Evolutionary conservation across 2,329 filamentous ascomycete genomes (phyloP), one percentile per base, ranked within the genome.

Genomic region (Didymella glomerata): DNA sequence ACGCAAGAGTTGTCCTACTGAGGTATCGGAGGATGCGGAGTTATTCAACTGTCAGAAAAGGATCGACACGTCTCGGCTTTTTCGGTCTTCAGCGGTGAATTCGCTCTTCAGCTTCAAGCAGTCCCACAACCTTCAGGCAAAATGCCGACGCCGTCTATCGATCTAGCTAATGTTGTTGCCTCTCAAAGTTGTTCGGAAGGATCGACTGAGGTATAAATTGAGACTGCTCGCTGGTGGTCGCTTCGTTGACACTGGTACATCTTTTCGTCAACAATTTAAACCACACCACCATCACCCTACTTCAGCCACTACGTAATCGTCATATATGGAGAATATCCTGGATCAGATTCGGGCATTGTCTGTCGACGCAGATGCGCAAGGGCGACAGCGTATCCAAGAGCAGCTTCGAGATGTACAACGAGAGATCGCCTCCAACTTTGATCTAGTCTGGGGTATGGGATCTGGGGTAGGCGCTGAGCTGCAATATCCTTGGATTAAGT

Each of bases 381-480:
- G 61, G 42, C 65, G 66, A 42, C 63, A 66, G 36, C 48, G 59
- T 9, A 66, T 73, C 25, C 68, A 72, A 27, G 57, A 65, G 28
- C 65, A 70, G 38, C 60, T 74, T 16, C 64, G 70, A 11, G 67
- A 73, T 14, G 58, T 74, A 9, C 68, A 72, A 38, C 51, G 47
- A 13, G 71, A 72, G 11, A 51, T 75, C 2, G 67, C 66, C 24
- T 64, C 61, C 10, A 65, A 68, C 13, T 73, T 68, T 60, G 69
- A 74, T 36, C 49, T 70, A 8, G 40, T 68, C 2, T 62, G 68
- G 45, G 28, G 69, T 8, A 20, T 69, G 4, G 60, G 48, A 0
- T 60, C 57, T 11, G 66, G 61, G 9, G 65, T 70, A 54, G 45
- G 63, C 54, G 6, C 20, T 9, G 2, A 5, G 22, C 16, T 18